Base-by-base conservation (phyloP, 495 filamentous ascomycete species). In the Platismatia glauca region DNA sequence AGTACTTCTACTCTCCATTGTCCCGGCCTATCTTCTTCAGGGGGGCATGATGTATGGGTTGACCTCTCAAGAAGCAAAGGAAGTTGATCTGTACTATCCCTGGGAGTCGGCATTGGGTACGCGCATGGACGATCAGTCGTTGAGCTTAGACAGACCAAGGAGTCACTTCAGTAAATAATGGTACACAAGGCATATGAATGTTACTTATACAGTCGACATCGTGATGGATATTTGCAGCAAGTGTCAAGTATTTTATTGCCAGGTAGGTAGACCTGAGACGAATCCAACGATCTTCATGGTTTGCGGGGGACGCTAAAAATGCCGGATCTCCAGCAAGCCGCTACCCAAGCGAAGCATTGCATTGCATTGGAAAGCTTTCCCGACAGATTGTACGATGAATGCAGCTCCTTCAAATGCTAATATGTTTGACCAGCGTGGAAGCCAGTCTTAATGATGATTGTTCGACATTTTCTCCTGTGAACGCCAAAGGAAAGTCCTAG, bases 41-140 rank as follows among this genome's bases (percentile, higher is more conserved):
- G 82, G 38, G 83, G 84, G 74, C 83, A 86, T 64, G 81, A 77
- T 50, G 78, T 73, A 70, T 80, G 83, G 63, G 72, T 71, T 59
- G 76, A 75, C 64, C 77, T 72, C 66, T 79, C 80, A 59, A 67
- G 66, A 72, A 76, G 71, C 66, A 73, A 38, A 71, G 68, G 74
- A 61, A 77, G 72, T 43, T 65, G 66, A 63, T 72, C 69, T 63
- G 75, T 75, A 71, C 75, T 77, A 72, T 80, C 73, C 74, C 77
- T 79, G 63, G 80, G 81, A 60, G 83, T 86, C 67, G 83, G 83
- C 82, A 85, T 86, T 74, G 76, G 76, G 71, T 69, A 50, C n/a
- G 61, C 55, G 38, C 46, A 57, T 63, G 41, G 55, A 57, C 31
- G 33, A 22, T 58, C 55, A 34, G 20, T 20, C 24, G 31, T 38